Evolutionary conservation across 2,329 filamentous ascomycete genomes (phyloP), one percentile per base, ranked within the genome.

Genomic region (Dactylellina drechsleri): DNA sequence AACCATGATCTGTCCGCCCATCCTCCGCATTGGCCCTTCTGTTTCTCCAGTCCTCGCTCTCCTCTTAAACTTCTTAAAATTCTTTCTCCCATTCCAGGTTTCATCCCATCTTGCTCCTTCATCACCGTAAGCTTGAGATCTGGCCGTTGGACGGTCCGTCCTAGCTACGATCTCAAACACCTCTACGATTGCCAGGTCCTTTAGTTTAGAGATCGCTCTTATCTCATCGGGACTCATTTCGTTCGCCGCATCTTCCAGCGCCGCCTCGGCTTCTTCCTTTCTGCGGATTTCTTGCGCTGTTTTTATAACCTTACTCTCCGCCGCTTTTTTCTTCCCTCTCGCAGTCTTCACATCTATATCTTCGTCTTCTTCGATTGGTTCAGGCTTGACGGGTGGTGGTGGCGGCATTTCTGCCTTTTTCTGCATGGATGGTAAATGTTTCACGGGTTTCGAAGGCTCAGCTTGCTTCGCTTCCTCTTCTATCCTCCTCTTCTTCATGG

Each of bases 71-170:
- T 88, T 91, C 82, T 99, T 99, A 84, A 97, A 99, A 80, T 99
- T 98, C 82, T 92, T 94, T 50, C 94, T 87, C 0, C 94, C 95
- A 80, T 97, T 96, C 95, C 95, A 99, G 45, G 86, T 86, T 0
- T 92, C 89, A 77, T 97, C 88, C 93, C 94, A 97, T 47, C 92
- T 86, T 4, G 89, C 87, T 16, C 85, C 82, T 40, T 81, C 81
- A n/a, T 83, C 80, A 16, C 80, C 81, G 61, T 82, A 82, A 79
- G 77, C 75, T 78, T 81, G 65, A 77, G 80, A 31, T 78, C 67
- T 65, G 4, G 43, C 28, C 2, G 31, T 40, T 79, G 76, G 60
- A 79, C 79, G 79, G 77, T 78, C 76, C 76, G 62, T 76, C 49
- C 79, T 79, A 79, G 77, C 66, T 23, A 84, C 86, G 0, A 97